Evolutionary conservation across 179 eudicot genomes (phyloP), one percentile per base, ranked within the genome.

Genomic region (Nepenthes alata): DNA sequence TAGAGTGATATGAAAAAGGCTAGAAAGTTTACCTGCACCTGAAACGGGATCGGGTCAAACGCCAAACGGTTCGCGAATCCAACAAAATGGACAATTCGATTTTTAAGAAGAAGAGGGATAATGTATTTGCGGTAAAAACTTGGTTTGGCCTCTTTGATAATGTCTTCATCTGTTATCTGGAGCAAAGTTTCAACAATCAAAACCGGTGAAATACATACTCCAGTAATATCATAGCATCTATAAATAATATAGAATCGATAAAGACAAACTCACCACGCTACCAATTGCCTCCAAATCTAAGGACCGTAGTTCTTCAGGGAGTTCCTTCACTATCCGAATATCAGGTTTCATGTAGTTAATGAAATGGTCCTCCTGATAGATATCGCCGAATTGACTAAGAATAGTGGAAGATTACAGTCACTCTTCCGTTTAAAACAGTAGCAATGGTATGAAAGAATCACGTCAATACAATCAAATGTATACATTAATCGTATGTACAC

Each of bases 361-460:
- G 74, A 94, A 94, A 75, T 83, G 79, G 61, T 90, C 87, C 87
- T 94, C 97, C 89, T 94, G 96, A 80, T 94, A 94, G 81, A 94
- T 90, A 81, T 90, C 99, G 83, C 95, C 77, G 81, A 94, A 94
- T 78, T 87, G 97, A 78, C 99, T 94, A 85, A 77, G 81, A 80
- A 81, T 77, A 70, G 76, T 59, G 83, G 75, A 83, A 77, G 78
- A 74, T 70, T 69, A 74, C 72, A 72, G 81, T 80, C 87, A 80
- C 75, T 70, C 70, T 78, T 78, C 83, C 68, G 71, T 63, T 69
- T 56, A 68, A 70, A 68, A 67, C 68, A 72, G 68, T 72, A 57
- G 44, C 62, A 72, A 58, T 35, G 16, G 64, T 64, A 61, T 61
- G 59, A 61, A 75, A 70, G 49, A 58, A 49, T 14, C 55, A 59